Evolutionary conservation across 352 stramenopile genomes (phyloP).

Genomic region (Pythium folliculosum): DNA sequence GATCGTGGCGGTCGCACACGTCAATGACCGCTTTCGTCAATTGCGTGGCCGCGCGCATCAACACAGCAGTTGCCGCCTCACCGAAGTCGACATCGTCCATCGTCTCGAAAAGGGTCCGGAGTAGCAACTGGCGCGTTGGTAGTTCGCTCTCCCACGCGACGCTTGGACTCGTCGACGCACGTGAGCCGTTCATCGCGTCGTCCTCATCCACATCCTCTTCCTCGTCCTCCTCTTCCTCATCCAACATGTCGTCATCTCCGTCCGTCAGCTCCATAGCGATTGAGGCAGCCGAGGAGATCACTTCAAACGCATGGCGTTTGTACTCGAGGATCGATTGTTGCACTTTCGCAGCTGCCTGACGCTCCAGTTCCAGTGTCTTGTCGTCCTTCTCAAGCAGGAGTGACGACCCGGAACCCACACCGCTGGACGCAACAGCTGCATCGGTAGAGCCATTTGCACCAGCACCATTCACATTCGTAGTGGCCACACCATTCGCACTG

Average conservation of each 20-base stretch:
- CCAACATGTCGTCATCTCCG: slow-evolving; percentile 19
- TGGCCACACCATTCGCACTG: slow-evolving; percentile 1
- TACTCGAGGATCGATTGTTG: slow-evolving; percentile 66
- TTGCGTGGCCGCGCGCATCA: slow-evolving; percentile 58
- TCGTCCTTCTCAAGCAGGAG: slow-evolving; percentile 87
- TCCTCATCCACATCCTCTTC: slow-evolving; percentile 24
- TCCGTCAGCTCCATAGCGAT: slow-evolving; percentile 51
- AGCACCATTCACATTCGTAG: neutral
- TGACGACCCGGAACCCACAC: neutral
- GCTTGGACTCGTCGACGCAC: neutral
- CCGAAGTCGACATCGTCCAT: slow-evolving; percentile 79
- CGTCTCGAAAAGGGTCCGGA: slow-evolving; percentile 70
- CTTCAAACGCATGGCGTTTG: slow-evolving; percentile 74
- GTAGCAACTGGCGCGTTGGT: slow-evolving; percentile 47
- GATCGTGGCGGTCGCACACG: slow-evolving; percentile 52
- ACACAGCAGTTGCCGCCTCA: slow-evolving; percentile 48
- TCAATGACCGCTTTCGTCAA: slow-evolving; percentile 53
- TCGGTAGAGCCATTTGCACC: neutral
- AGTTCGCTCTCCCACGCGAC: slow-evolving; percentile 46
- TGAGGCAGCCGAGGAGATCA: slow-evolving; percentile 58
- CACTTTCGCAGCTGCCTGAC: slow-evolving; percentile 65
- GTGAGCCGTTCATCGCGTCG: slow-evolving; percentile 11
- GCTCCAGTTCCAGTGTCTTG: slow-evolving; percentile 77
- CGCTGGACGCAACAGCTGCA: neutral
- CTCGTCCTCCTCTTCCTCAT: slow-evolving; percentile 15